These are phyloP conservation scores for Botrytis tulipae DNA, from an alignment of 2,329 filamentous ascomycete genomes.

Conservation along the genomic window DNA sequence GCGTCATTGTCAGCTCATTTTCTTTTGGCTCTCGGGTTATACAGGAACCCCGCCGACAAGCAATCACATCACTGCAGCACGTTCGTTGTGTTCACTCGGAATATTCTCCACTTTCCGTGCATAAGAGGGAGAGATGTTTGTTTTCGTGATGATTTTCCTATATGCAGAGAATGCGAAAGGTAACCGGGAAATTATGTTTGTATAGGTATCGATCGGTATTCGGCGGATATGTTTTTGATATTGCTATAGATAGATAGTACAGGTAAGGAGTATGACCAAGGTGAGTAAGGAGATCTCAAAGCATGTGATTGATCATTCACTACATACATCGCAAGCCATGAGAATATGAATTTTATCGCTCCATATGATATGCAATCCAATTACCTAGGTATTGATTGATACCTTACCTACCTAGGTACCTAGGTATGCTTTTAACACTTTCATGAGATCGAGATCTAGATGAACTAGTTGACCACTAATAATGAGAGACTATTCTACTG, in stretches of 20 bases:
- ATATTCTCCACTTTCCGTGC: not conserved
- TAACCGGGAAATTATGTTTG: not conserved
- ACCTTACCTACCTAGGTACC: too few species aligned
- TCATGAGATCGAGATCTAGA: not conserved
- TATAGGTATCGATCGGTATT: constrained; percentile 3
- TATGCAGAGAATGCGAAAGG: not conserved
- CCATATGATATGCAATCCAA: not conserved
- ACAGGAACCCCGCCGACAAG: not conserved
- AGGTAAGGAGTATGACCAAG: not conserved
- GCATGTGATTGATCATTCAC: not conserved
- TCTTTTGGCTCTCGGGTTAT: not conserved
- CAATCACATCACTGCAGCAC: not conserved
- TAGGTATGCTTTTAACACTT: not conserved
- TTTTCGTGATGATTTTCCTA: not conserved
- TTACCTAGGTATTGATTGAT: too few species aligned
- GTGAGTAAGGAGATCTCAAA: not conserved
- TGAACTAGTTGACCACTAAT: not conserved
- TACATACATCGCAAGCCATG: not conserved
- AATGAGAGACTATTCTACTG: not conserved
- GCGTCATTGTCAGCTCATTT: constrained; percentile 4
- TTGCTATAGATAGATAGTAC: not conserved
- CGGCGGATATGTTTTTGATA: not conserved
- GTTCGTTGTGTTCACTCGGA: not conserved
- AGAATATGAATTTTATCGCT: not conserved
- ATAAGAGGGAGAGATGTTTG: not conserved